Evolutionary conservation across 2,329 filamentous ascomycete species (phyloP), one percentile per base, ranked within the genome.

Genomic region (Akanthomyces uredinophilus): DNA sequence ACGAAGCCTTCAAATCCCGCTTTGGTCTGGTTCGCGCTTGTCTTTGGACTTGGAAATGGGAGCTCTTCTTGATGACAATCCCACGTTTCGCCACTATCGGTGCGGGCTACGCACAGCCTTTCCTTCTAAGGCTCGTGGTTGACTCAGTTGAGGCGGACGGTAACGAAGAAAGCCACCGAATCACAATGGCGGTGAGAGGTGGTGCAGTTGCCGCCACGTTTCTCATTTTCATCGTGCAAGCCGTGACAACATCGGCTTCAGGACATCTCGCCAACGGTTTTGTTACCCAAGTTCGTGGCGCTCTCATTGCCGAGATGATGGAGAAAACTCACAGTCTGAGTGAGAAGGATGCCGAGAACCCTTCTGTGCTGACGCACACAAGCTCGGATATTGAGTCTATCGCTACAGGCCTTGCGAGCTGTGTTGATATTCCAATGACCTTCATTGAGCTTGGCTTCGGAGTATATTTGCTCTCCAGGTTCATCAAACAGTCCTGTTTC

Each of bases 301-400:
- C 65, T 2, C 67, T 76, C 8, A 63, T 74, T 6, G 76, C 79
- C 0, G 74, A 81, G 66, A 77, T 85, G 20, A 83, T 81, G 65
- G 73, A 75, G 18, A 78, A 79, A 64, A 78, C 77, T 0, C 63
- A 78, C 5, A 62, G 66, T 3, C 63, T 77, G 14, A 68, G 69
- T n/a, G 65, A 66, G 3, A 66, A 66, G 4, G 60, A 66, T 1
- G 68, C 69, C 10, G 71, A 74, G n/a, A 72, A 75, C 8, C 29
- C 43, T 13, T 32, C 55, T 6, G 55, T 43, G 3, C 8, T 46
- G 24, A 58, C 55, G 27, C 41, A 44, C 4, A 58, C 32, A 43
- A 58, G 55, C 55, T 47, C 55, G 4, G 55, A 58, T 22, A 50
- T 58, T 37, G 55, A 58, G 20, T 11, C 18, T 18, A 58, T 58